These are phyloP conservation scores for Talaromyces thailandensis DNA, from an alignment of 495 filamentous ascomycete species.

Conservation along the genomic window DNA sequence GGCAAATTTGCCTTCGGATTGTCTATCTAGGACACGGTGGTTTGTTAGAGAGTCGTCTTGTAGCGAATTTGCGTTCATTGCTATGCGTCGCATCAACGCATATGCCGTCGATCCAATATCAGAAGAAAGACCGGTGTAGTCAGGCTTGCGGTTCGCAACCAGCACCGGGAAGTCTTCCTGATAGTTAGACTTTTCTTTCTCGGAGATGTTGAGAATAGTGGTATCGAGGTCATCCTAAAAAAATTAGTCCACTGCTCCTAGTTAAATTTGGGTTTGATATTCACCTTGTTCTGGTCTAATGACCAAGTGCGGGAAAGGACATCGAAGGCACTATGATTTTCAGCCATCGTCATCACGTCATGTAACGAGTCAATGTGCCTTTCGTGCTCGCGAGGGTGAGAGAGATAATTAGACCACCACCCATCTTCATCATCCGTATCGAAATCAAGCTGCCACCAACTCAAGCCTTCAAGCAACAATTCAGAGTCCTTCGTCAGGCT, in stretches of 20 bases:
- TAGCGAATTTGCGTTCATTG: conserved; percentile 19
- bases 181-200: conserved; percentile 54
- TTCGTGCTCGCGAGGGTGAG: conserved; percentile 6
- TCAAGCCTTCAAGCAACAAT: conserved; percentile 21
- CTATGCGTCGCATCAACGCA: conserved; percentile 21
- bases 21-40: conserved; percentile 17
- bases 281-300: conserved; percentile 20
- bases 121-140: conserved; percentile 31
- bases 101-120: conserved; percentile 27
- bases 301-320: conserved; percentile 24
- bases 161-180: conserved; percentile 53
- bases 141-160: conserved; percentile 33
- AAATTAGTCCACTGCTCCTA: conserved; percentile 17
- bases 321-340: conserved; percentile 30
- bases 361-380: conserved; percentile 20
- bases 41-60: conserved; percentile 18
- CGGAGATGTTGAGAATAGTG: conserved; percentile 47
- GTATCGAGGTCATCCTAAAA: conserved; percentile 47
- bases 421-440: background rate
- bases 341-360: conserved; percentile 20
- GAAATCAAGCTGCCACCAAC: conserved; percentile 31
- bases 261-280: conserved; percentile 7
- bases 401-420: background rate
- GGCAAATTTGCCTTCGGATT: conserved; percentile 10
- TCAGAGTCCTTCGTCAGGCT: conserved; percentile 20